Evolutionary conservation across 2,329 filamentous ascomycete genomes (phyloP).

Genomic region (Venturia nashicola): DNA sequence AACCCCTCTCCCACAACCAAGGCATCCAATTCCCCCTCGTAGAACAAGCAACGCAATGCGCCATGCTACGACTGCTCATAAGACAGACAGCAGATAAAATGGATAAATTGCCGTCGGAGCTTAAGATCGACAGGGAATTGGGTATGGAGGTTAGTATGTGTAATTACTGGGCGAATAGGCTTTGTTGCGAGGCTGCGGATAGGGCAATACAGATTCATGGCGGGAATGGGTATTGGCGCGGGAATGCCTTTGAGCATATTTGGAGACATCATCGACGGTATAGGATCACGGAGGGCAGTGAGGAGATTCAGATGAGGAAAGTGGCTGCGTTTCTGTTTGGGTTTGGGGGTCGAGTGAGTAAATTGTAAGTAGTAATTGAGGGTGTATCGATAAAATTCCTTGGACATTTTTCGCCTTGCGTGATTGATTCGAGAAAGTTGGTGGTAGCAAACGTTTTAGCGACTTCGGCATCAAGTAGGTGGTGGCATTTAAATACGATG

Average conservation of each 20-base stretch:
- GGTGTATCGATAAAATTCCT: too few species aligned
- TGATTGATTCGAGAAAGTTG: too few species aligned
- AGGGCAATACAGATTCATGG: constrained; percentile 51
- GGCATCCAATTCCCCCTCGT: constrained; percentile 53
- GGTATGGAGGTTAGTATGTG: constrained; percentile 53
- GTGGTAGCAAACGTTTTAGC: too few species aligned
- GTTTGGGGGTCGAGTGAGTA: constrained; percentile 19
- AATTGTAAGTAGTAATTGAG: background rate
- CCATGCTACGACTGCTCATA: constrained; percentile 50
- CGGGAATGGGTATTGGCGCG: constrained; percentile 45
- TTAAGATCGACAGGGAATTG: constrained; percentile 45
- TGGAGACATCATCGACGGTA: constrained; percentile 53
- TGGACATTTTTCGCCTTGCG: too few species aligned
- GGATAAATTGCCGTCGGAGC: constrained; percentile 39
- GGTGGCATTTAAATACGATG: too few species aligned
- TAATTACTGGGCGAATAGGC: constrained; percentile 51
- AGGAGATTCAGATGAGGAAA: constrained; percentile 57
- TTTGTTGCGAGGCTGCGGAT: constrained; percentile 49
- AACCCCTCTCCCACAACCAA: constrained; percentile 46
- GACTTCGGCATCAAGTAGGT: too few species aligned
- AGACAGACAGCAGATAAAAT: constrained; percentile 49
- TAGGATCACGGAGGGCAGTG: constrained; percentile 51
- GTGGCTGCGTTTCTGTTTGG: constrained; percentile 48
- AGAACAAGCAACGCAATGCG: constrained; percentile 47
- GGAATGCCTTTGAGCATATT: constrained; percentile 52